Conservation (phyloP, 23 red algal genomes). For the Agarophyton chilense region DNA sequence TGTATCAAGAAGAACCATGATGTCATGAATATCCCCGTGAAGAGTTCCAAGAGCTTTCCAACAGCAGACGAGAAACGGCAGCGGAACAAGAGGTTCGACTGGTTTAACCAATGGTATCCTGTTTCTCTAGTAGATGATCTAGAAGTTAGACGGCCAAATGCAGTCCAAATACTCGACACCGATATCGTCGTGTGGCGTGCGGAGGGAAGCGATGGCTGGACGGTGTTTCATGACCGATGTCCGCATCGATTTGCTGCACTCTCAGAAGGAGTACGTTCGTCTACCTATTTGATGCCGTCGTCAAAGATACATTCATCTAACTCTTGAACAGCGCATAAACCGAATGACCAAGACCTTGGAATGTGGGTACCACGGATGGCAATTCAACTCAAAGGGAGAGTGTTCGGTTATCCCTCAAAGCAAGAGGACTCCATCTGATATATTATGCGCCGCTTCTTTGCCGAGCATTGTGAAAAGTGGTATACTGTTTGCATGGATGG, state of each 20-base stretch:
- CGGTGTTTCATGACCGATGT: constrained; percentile 58
- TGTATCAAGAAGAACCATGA: too few relatives aligned
- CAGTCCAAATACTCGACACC: constrained; percentile 6
- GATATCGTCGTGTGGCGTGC: constrained; percentile 52
- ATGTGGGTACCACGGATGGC: constrained; percentile 73
- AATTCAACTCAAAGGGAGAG: constrained; percentile 23
- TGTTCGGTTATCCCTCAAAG: constrained; percentile 38
- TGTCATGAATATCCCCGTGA: too few relatives aligned
- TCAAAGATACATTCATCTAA: neutral
- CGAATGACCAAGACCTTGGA: neutral
- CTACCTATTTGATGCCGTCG: neutral
- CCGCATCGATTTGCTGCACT: constrained; percentile 68
- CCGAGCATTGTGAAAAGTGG: neutral
- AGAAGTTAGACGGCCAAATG: neutral
- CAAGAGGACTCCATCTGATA: neutral
- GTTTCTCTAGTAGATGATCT: constrained; percentile 42
- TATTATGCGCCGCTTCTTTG: constrained; percentile 32
- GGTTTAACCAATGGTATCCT: constrained; percentile 70
- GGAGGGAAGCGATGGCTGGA: neutral
- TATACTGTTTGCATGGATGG: constrained; percentile 56
- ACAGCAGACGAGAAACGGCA: too few relatives aligned
- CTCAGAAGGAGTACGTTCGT: constrained; percentile 45
- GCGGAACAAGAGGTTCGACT: too few relatives aligned
- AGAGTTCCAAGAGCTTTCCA: too few relatives aligned
- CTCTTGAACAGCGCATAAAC: constrained; percentile 22